A percentile compares a stretch with the other conserved stretches of the same genome.
Conservation (phyloP, 768 basidiomycete species). For the Lentinula sp. region DNA sequence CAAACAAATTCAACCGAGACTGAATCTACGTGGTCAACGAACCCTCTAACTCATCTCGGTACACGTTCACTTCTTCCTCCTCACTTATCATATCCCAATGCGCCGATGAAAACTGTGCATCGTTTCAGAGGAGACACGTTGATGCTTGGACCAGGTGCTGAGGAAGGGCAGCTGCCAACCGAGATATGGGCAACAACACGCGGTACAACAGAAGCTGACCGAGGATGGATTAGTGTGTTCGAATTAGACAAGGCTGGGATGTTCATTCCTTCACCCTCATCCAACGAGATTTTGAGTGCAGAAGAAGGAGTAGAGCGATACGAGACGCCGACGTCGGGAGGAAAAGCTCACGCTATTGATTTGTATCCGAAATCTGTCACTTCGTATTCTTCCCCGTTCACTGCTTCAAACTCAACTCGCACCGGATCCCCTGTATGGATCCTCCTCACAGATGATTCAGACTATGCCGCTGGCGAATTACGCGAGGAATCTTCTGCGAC, state of each 20-base stretch:
- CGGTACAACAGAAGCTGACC: constrained; percentile 25
- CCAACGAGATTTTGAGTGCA: background rate
- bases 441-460: constrained; percentile 40
- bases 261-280: constrained; percentile 13
- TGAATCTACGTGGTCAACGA: background rate
- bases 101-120: constrained; percentile 26
- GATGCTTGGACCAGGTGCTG: constrained; percentile 31
- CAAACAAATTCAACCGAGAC: background rate
- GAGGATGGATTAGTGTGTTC: constrained; percentile 40
- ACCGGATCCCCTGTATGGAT: constrained; percentile 34
- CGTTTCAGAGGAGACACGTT: constrained; percentile 42
- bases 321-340: constrained; percentile 41
- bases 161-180: constrained; percentile 25
- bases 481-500: constrained; percentile 10
- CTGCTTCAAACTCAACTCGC: background rate
- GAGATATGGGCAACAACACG: constrained; percentile 44
- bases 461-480: constrained; percentile 20
- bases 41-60: constrained; percentile 12
- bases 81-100: constrained; percentile 10
- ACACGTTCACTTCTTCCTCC: constrained; percentile 20
- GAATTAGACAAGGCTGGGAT: constrained; percentile 31
- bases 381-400: constrained; percentile 1
- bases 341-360: constrained; percentile 48
- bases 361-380: constrained; percentile 24
- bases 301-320: constrained; percentile 22